Evolutionary conservation across 2,329 filamentous ascomycete genomes (phyloP), one percentile per base, ranked within the genome.

Genomic region (Ustulina deusta): DNA sequence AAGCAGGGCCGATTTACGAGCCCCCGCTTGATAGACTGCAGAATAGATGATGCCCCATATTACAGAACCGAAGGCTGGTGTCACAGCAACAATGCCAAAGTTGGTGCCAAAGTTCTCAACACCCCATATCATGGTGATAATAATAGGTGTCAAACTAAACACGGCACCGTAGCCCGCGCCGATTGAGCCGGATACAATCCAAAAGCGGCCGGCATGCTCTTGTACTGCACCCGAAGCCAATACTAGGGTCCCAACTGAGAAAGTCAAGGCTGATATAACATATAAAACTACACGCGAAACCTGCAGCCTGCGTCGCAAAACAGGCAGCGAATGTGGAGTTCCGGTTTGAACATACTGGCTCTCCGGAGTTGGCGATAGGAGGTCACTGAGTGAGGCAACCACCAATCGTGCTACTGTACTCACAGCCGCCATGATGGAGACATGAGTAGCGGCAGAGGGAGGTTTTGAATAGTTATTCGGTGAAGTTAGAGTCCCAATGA

Each of bases 31-130:
- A 75, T 97, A 97, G 2, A 93, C 89, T 0, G 85, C 87, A 6
- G 92, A 93, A 78, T 98, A 99, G n/a, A 97, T 83, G 0, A 96
- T 79, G 0, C 94, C 93, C 94, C 95, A 99, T 36, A 97, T 86
- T 0, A 93, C 93, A 0, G 95, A 94, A 0, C 95, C 96, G 0
- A 92, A 81, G 0, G 96, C 96, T 2, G 96, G 96, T 64, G 95
- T 90, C 84, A 97, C 96, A 48, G 94, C 94, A 7, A 98, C 90
- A 69, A 98, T 94, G 10, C 96, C 96, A 90, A 95, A 99, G 75
- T 99, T 98, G 0, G 96, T 99, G 65, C 93, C 96, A 78, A 99
- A 98, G 78, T 98, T 99, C 83, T 98, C 94, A 0, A 97, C 94
- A 29, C 96, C 96, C 96, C 96, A 99, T 52, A 99, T 95, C 10